Base-by-base conservation (phyloP, 176 grass and related monocot species). In the Aegilops umbellulata region DNA sequence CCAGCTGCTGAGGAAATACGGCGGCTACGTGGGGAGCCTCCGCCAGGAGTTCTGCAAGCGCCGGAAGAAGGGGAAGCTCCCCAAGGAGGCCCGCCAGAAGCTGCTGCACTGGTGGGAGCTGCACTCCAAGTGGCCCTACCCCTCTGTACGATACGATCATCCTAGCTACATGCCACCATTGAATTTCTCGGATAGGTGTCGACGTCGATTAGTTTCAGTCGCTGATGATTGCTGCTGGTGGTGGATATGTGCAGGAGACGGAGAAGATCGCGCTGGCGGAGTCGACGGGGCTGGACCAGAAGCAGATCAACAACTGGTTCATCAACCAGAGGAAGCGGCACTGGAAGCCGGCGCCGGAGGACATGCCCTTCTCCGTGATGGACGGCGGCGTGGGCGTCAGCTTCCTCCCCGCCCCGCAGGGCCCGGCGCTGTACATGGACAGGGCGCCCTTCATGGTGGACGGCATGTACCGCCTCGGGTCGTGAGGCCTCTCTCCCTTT, bases 271-370 rank as follows among this genome's bases (percentile, higher is more conserved):
- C 88, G 65, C 69, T 98, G 63, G 96, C 91, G 19, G 86, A 95
- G 81, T 53, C 93, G 19, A 98, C 96, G 0, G 93, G 96, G n/a
- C 91, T 98, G 32, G 92, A 95, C 86, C 93, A 91, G 87, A 98
- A 94, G 78, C 96, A 98, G 90, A 94, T 98, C 85, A 98, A 94
- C 84, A 98, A 98, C 84, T 98, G 96, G 96, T 98, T 98, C 90
- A 95, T 98, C 85, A 98, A 98, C 89, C 96, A 98, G 87, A 72
- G 96, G 86, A 98, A 98, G 87, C 69, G 96, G 74, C 96, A 98
- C 67, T 98, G 96, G 96, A 98, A 91, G 75, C 93, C 93, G 74
- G 19, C 75, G 8, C 78, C 96, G 55, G 96, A 88, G 70, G 96
- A 82, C 34, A 77, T 83, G 90, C 90, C 89, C 39, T 84, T 89